These are phyloP conservation scores for Parascedosporium putredinis DNA, from an alignment of 2,329 filamentous ascomycete genomes.

Conservation along the genomic window DNA sequence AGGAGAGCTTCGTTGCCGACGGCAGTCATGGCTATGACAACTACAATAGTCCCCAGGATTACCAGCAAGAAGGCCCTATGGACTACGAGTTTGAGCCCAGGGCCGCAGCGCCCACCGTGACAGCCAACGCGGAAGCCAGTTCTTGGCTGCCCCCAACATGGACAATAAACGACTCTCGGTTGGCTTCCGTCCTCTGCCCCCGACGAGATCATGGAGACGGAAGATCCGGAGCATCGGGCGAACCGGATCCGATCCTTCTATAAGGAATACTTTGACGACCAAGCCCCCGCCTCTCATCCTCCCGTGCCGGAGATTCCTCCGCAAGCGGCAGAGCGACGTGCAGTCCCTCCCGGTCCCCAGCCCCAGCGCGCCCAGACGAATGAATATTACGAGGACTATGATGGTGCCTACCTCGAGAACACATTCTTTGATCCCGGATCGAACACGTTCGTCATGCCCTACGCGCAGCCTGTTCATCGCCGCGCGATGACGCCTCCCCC, in stretches of 20 bases:
- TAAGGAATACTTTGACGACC: conserved; percentile 97
- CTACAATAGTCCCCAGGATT: conserved; percentile 15
- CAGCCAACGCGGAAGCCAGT: conserved; percentile 19
- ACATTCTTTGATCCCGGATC: conserved; percentile 57
- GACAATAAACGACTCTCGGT: conserved; percentile 53
- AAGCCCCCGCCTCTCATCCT: conserved; percentile 25
- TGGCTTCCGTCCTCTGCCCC: conserved; percentile 75
- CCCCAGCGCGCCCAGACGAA: conserved; percentile 10
- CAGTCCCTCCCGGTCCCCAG: not conserved
- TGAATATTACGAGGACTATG: conserved; percentile 67
- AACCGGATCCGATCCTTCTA: conserved; percentile 98
- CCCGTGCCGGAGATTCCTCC: conserved; percentile 22
- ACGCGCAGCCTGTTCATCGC: conserved; percentile 72
- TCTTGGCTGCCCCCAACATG: conserved; percentile 43
- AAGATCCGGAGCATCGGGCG: conserved; percentile 87
- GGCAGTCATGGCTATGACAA: conserved; percentile 9
- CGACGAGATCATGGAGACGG: conserved; percentile 68
- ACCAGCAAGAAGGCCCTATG: conserved; percentile 10
- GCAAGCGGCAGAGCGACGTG: not conserved
- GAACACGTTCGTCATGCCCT: conserved; percentile 69
- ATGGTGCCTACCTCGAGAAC: conserved; percentile 59
- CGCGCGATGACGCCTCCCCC: conserved; percentile 95
- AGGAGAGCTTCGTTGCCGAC: conserved; percentile 8
- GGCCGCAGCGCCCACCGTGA: conserved; percentile 21
- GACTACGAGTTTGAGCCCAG: conserved; percentile 21